Evolutionary conservation across 2,329 filamentous ascomycete genomes (phyloP), one percentile per base, ranked within the genome.

Genomic region (Trichoderma koningii): DNA sequence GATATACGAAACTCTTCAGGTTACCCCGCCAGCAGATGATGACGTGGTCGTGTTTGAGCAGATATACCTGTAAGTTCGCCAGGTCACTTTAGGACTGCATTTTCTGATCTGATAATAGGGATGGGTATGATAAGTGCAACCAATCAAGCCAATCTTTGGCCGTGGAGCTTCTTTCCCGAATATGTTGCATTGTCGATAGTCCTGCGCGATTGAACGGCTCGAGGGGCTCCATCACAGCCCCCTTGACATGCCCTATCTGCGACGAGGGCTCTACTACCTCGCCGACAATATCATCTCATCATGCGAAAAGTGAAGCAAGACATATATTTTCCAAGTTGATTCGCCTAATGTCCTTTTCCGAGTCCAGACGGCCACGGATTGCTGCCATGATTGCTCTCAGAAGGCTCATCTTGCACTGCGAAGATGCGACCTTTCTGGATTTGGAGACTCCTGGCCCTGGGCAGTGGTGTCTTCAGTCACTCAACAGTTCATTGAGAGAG

Each of bases 401-500:
- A 69, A 86, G 88, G 52, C 78, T 95, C 47, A 81, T 91, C 28
- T 81, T 84, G 55, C 92, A 96, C 75, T 87, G 87, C 4, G 78
- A 81, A 17, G 82, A 86, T 60, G 68, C 79, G 0, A 80, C 82
- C 3, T 80, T 90, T 61, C 78, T 94, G 34, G 86, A 91, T 68
- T 78, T 97, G 2, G 85, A 88, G 66, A 80, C 78, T 1, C 93
- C 91, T 9, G 75, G 79, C 0, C 78, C 92, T 47, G 93, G 91
- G 0, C 88, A 93, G 71, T 94, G 91, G 85, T 93, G 92, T 72
- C 79, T 97, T 5, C 86, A 89, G 69, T 92, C 90, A 0, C 80
- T 98, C 45, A 88, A 89, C 68, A 96, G 93, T 75, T 96, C 93
- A 1, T 76, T 92, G 21, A 86, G 94, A 72, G 95, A 98, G 74